Evolutionary conservation across 257 asterid species (phyloP).

Genomic region (Ajuga chamaepitys): DNA sequence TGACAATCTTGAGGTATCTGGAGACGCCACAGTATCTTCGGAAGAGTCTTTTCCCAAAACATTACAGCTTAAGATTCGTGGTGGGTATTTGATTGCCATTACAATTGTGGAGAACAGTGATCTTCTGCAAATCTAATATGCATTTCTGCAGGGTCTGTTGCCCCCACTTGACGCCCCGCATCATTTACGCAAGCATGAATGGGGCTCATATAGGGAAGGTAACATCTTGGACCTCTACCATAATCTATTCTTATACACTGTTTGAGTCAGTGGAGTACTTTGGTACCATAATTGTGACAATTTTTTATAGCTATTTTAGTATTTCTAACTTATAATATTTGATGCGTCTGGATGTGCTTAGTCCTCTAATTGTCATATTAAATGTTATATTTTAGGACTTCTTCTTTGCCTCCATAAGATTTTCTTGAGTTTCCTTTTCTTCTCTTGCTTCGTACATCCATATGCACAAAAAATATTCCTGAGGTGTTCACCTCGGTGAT

Average conservation of each 20-base stretch:
- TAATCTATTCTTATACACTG: not conserved
- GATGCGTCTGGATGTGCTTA: not conserved
- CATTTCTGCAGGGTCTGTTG: conserved; percentile 56
- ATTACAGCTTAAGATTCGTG: conserved; percentile 82
- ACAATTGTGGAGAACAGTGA: not conserved
- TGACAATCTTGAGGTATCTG: conserved; percentile 76
- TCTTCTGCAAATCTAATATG: not conserved
- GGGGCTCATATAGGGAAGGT: conserved; percentile 98
- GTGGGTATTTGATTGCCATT: conserved; percentile 34
- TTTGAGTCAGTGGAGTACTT: not conserved
- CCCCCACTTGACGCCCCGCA: conserved; percentile 98
- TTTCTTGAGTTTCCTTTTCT: not conserved
- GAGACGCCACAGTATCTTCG: conserved; percentile 98
- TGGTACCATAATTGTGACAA: not conserved
- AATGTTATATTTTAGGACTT: not conserved
- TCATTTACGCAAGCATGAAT: conserved; percentile 95
- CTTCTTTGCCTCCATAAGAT: not conserved
- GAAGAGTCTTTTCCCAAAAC: conserved; percentile 80
- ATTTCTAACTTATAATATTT: not conserved
- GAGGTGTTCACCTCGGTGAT: not conserved
- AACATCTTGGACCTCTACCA: conserved; percentile 10
- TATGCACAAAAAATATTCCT: not conserved
- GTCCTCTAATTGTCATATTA: not conserved
- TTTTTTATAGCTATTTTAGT: not conserved
- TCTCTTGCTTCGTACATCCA: not conserved